Conservation (phyloP, 352 stramenopile genomes). For the Pythium sukuiense region DNA sequence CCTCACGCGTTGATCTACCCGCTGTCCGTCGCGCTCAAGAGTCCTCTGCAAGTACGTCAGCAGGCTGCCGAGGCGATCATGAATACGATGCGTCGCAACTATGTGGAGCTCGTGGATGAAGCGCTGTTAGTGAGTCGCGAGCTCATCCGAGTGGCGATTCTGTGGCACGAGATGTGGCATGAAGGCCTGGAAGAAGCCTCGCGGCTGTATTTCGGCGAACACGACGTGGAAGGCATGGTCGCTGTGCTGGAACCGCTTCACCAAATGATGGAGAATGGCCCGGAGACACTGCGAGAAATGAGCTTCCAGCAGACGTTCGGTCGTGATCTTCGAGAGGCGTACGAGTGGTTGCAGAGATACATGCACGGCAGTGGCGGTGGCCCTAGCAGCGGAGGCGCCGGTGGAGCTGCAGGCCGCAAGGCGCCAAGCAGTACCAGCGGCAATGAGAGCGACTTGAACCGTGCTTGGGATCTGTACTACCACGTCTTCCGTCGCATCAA, state of each 20-base stretch:
- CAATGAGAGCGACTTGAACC: slow-evolving; percentile 81
- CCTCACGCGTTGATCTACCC: slow-evolving; percentile 99
- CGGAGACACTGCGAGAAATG: slow-evolving; percentile 80
- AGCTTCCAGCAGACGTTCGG: slow-evolving; percentile 92
- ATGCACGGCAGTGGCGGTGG: slow-evolving; percentile 24
- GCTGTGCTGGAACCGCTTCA: slow-evolving; percentile 95
- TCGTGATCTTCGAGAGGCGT: slow-evolving; percentile 86
- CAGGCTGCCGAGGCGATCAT: slow-evolving; percentile 91
- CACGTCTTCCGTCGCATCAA: slow-evolving; percentile 95
- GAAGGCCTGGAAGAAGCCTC: slow-evolving; percentile 97
- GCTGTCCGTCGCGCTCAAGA: slow-evolving; percentile 97
- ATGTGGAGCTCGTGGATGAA: slow-evolving; percentile 96
- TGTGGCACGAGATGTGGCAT: slow-evolving; percentile 99
- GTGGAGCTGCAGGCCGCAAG: neutral
- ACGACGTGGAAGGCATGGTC: slow-evolving; percentile 97
- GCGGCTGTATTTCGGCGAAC: slow-evolving; percentile 97
- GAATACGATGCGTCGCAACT: slow-evolving; percentile 92
- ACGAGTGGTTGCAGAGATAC: slow-evolving; percentile 84
- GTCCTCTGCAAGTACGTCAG: slow-evolving; percentile 58
- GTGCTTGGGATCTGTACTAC: slow-evolving; percentile 99
- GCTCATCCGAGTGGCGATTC: slow-evolving; percentile 98
- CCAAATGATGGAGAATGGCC: slow-evolving; percentile 81
- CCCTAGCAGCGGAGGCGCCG: neutral
- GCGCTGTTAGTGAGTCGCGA: slow-evolving; percentile 95
- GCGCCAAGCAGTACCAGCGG: slow-evolving; percentile 38